A percentile compares a stretch with the other conserved stretches of the same genome.
Conservation (phyloP, 306 rosid species). For the Ziziphus jujuba region DNA sequence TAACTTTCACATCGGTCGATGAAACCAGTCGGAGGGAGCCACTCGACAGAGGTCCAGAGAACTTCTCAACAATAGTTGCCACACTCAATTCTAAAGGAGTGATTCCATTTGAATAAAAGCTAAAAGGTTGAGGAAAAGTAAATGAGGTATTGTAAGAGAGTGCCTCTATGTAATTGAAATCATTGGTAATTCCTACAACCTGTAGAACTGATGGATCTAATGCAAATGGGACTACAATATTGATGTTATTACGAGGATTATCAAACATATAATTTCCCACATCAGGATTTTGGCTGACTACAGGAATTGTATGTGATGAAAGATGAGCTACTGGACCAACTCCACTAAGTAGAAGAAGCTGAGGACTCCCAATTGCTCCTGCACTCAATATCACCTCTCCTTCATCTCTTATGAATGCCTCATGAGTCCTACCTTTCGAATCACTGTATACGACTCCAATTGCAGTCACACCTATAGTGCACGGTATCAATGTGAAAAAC, state of each 20-base stretch:
- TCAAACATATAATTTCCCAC: no score
- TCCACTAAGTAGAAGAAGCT: no score
- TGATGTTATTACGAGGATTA: no score
- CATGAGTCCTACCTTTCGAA: constrained; percentile 19
- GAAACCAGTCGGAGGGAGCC: constrained; percentile 2
- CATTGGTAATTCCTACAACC: constrained; percentile 15
- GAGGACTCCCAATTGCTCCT: constrained; percentile 8
- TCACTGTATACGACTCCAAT: no score
- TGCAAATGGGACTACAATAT: no score
- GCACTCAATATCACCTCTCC: constrained; percentile 36
- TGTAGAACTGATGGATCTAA: no score
- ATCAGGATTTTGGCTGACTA: no score
- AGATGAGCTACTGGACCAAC: no score
- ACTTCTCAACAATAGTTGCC: neutral
- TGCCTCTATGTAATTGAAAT: neutral
- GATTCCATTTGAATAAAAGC: neutral
- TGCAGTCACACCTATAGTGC: no score
- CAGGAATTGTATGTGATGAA: no score
- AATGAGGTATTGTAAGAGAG: neutral
- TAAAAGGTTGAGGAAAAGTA: neutral
- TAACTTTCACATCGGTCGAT: neutral
- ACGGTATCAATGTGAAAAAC: no score
- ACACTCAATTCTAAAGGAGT: neutral
- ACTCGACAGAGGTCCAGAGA: neutral
- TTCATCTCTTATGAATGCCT: constrained; percentile 14